Conservation (phyloP, 371 early-diverging fungal species). For the Rhizomucor pusillus region DNA sequence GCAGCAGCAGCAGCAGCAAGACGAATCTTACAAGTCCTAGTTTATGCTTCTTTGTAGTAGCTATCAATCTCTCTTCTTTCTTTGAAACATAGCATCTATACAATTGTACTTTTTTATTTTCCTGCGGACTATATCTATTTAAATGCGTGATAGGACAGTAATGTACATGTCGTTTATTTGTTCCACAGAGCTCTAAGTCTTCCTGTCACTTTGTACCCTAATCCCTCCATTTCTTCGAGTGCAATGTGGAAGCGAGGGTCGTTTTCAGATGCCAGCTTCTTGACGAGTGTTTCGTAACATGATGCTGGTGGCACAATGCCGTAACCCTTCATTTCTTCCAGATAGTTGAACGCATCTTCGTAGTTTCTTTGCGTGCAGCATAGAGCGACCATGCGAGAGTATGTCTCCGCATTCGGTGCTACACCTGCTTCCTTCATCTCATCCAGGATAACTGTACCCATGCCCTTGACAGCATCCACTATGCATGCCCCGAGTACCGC, state of each 20-base stretch:
- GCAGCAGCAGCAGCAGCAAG: no score
- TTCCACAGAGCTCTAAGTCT: slow-evolving; percentile 26
- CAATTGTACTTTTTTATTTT: no score
- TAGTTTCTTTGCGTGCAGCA: slow-evolving; percentile 56
- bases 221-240: slow-evolving; percentile 70
- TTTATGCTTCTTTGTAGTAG: no score
- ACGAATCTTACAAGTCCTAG: no score
- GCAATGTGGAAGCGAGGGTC: slow-evolving; percentile 70
- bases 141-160: neutral
- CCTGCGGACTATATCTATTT: no score
- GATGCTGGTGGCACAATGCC: slow-evolving; percentile 60
- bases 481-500: slow-evolving; percentile 60
- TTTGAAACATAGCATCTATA: no score
- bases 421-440: slow-evolving; percentile 57
- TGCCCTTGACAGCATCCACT: slow-evolving; percentile 42
- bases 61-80: no score
- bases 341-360: slow-evolving; percentile 74
- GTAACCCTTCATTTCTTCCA: slow-evolving; percentile 75
- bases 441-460: slow-evolving; percentile 56
- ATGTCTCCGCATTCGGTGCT: slow-evolving; percentile 55
- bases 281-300: slow-evolving; percentile 55
- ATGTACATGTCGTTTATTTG: slow-evolving; percentile 1
- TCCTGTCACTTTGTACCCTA: slow-evolving; percentile 41
- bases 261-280: slow-evolving; percentile 58
- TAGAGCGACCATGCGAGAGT: slow-evolving; percentile 57